Percentiles rank a stretch among this genome's conserved stretches.
Conservation (phyloP, 2,329 filamentous ascomycete genomes). For the Rutstroemia sydowiana region DNA sequence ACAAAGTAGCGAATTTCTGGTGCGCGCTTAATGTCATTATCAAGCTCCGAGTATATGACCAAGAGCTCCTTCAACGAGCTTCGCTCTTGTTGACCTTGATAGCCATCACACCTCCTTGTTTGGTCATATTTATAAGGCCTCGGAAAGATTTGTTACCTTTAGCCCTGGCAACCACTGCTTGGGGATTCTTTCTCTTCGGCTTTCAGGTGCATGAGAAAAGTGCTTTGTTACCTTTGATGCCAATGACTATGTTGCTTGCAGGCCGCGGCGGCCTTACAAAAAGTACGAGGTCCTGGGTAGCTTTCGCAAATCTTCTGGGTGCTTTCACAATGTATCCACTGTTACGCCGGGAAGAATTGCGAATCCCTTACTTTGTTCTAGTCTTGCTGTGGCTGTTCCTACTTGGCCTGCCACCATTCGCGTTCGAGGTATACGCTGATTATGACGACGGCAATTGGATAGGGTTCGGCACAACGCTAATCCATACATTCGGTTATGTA, state of each 20-base stretch:
- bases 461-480: constrained; percentile 51
- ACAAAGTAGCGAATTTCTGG: constrained; percentile 99
- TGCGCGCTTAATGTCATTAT: constrained; percentile 83
- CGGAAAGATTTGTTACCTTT: constrained; percentile 69
- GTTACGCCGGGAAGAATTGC: constrained; percentile 74
- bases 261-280: constrained; percentile 70
- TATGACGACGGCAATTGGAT: constrained; percentile 39
- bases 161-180: constrained; percentile 76
- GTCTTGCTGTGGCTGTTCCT: constrained; percentile 87
- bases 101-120: constrained; percentile 71
- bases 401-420: constrained; percentile 75
- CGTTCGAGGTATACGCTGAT: constrained; percentile 59
- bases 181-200: constrained; percentile 96
- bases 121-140: constrained; percentile 72
- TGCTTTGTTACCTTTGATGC: constrained; percentile 81
- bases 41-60: constrained; percentile 73
- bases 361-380: constrained; percentile 77
- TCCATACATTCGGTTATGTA: constrained; percentile 71
- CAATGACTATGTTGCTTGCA: constrained; percentile 83
- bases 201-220: constrained; percentile 99
- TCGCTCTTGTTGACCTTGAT: constrained; percentile 68
- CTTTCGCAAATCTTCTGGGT: constrained; percentile 87
- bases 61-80: constrained; percentile 63
- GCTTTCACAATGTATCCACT: constrained; percentile 93
- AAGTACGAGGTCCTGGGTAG: constrained; percentile 78